Conservation (phyloP, 306 rosid species). For the Malus asiatica region DNA sequence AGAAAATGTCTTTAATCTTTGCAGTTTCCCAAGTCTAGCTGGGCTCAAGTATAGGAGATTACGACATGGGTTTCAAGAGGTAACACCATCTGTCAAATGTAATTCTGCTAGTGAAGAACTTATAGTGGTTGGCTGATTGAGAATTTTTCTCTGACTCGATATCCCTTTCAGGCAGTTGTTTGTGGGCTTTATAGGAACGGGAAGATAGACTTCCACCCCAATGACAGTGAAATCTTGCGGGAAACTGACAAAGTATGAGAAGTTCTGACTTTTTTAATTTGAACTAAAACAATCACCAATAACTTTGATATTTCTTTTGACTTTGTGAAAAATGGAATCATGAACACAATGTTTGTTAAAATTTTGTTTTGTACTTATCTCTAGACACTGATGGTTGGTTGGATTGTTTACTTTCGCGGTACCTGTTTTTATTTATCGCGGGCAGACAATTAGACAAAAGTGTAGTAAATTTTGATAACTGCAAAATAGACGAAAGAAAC, state of each 20-base stretch:
- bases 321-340: background rate
- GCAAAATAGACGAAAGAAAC: background rate
- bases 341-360: background rate
- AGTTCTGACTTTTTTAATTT: background rate
- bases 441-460: background rate
- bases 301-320: background rate
- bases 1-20: constrained; percentile 88
- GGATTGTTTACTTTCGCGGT: background rate
- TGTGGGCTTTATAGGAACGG: constrained; percentile 86
- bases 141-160: constrained; percentile 16
- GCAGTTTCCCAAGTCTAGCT: constrained; percentile 51
- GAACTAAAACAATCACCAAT: background rate
- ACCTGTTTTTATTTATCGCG: background rate
- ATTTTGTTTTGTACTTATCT: background rate
- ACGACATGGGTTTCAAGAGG: constrained; percentile 62
- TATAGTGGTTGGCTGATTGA: constrained; percentile 4
- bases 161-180: constrained; percentile 65
- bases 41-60: constrained; percentile 65
- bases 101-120: constrained; percentile 8
- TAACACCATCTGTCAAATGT: constrained; percentile 23
- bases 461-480: background rate
- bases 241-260: constrained; percentile 77
- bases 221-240: constrained; percentile 64
- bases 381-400: background rate
- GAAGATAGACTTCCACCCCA: constrained; percentile 80